phyloP scores from a whole-genome alignment of 768 basidiomycete genomes.

The Kwoniella botswanensis region DNA sequence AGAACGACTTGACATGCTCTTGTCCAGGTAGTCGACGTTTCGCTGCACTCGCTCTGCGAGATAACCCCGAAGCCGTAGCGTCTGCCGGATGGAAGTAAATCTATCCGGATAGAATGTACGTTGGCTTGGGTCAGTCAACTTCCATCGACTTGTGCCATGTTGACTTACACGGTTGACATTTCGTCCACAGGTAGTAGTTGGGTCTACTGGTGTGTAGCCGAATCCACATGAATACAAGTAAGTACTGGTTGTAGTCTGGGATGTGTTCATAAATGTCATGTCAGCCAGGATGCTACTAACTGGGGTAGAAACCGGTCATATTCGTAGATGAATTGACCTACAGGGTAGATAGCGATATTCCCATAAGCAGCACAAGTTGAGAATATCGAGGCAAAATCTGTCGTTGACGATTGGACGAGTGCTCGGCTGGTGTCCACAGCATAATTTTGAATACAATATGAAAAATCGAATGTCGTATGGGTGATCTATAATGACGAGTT shows the following conservation, averaged over 20 bases:
- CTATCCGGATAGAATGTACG: neutral
- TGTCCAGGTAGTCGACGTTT: neutral
- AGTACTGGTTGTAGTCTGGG: neutral
- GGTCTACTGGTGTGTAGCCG: neutral
- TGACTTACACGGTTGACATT: neutral
- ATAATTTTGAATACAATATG: neutral
- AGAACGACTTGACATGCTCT: neutral
- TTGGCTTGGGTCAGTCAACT: neutral
- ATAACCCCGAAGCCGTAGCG: neutral
- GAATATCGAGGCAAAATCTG: neutral
- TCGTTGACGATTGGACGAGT: neutral
- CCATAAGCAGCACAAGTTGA: neutral
- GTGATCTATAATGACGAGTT: neutral
- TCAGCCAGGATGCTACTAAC: neutral
- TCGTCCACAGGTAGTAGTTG: neutral
- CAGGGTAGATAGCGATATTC: neutral
- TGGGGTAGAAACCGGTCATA: neutral
- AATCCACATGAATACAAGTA: neutral
- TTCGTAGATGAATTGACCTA: neutral
- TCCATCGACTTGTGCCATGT: neutral
- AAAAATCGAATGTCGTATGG: neutral
- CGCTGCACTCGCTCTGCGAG: neutral
- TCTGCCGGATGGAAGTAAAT: constrained; percentile 5
- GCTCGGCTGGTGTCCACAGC: neutral
- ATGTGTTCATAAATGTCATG: no score